A percentile compares a stretch with the other conserved stretches of the same genome.
phyloP scores from a whole-genome alignment of 2,329 filamentous ascomycete species.

The Neonectria magnoliae region DNA sequence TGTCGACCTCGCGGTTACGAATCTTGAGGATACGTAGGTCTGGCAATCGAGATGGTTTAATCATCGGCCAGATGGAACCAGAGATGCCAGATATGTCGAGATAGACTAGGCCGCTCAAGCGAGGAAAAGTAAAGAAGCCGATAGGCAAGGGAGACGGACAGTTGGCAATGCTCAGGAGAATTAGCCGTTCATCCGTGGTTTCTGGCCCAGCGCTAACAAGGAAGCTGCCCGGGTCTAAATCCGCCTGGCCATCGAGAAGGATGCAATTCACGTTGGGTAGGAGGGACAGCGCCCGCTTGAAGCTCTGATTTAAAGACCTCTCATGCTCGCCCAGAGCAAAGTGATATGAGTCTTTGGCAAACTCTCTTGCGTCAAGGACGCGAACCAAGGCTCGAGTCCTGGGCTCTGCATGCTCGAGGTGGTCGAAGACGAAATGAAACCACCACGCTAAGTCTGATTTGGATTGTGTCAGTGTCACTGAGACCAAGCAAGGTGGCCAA shows the following conservation, averaged over 20 bases:
- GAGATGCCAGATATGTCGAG: constrained; percentile 63
- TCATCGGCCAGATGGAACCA: constrained; percentile 53
- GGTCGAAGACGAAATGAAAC: constrained; percentile 55
- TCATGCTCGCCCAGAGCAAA: constrained; percentile 54
- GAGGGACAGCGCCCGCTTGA: constrained; percentile 50
- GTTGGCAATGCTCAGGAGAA: constrained; percentile 57
- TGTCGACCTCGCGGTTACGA: constrained; percentile 57
- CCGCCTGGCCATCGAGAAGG: constrained; percentile 58
- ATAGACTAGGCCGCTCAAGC: constrained; percentile 57
- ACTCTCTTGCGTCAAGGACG: constrained; percentile 59
- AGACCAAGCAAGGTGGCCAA: not conserved
- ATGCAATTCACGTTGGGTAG: constrained; percentile 59
- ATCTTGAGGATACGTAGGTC: constrained; percentile 64
- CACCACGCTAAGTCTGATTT: constrained; percentile 60
- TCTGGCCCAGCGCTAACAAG: constrained; percentile 29
- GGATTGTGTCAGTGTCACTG: constrained; percentile 17
- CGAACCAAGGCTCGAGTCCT: constrained; percentile 56
- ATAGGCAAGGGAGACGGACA: constrained; percentile 53
- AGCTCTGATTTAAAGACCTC: constrained; percentile 48
- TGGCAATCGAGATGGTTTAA: constrained; percentile 51
- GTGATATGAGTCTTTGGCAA: constrained; percentile 52
- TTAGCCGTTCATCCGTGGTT: constrained; percentile 9
- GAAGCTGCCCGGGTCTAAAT: constrained; percentile 55
- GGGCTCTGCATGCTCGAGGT: constrained; percentile 47
- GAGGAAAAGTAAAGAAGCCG: constrained; percentile 51